phyloP scores from a whole-genome alignment of 148 eudicot species.

The Hydrangea macrophylla region DNA sequence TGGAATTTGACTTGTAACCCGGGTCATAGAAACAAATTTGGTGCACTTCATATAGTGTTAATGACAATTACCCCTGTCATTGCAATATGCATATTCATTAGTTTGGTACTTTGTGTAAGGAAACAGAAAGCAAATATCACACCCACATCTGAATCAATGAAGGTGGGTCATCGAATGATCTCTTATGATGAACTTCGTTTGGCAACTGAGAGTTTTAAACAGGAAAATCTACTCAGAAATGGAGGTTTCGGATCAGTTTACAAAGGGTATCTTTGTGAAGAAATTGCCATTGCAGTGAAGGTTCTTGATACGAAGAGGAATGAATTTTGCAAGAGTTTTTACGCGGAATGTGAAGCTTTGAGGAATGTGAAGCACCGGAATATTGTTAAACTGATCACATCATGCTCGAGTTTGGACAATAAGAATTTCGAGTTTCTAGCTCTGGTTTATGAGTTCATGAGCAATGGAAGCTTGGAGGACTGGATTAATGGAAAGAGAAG shows the following conservation, averaged over 20 bases:
- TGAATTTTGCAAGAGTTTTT: slow-evolving; percentile 29
- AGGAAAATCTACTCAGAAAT: slow-evolving; percentile 29
- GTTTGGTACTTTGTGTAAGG: slow-evolving; percentile 15
- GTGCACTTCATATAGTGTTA: not conserved
- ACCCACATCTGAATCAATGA: slow-evolving; percentile 2
- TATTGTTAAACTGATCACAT: slow-evolving; percentile 31
- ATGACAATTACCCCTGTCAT: slow-evolving; percentile 10
- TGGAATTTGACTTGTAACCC: slow-evolving; percentile 12
- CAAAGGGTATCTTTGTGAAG: slow-evolving; percentile 21
- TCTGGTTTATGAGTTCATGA: slow-evolving; percentile 33
- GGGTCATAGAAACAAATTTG: not conserved
- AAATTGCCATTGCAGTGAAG: slow-evolving; percentile 23
- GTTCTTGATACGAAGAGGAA: slow-evolving; percentile 23
- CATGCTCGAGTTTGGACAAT: slow-evolving; percentile 29
- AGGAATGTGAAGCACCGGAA: slow-evolving; percentile 25
- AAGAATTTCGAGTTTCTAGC: slow-evolving; percentile 30
- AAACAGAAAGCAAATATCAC: slow-evolving; percentile 13
- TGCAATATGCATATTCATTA: slow-evolving; percentile 4
- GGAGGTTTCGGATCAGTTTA: slow-evolving; percentile 47
- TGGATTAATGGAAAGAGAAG: slow-evolving; percentile 35
- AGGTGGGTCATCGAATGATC: slow-evolving; percentile 13
- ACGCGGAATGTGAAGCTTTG: slow-evolving; percentile 33
- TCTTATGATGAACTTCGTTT: slow-evolving; percentile 38
- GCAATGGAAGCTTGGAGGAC: slow-evolving; percentile 34
- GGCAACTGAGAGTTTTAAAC: slow-evolving; percentile 33